Evolutionary conservation across 75 land plant genomes (phyloP), one percentile per base, ranked within the genome.

Genomic region (Chamaecyparis obtusa): DNA sequence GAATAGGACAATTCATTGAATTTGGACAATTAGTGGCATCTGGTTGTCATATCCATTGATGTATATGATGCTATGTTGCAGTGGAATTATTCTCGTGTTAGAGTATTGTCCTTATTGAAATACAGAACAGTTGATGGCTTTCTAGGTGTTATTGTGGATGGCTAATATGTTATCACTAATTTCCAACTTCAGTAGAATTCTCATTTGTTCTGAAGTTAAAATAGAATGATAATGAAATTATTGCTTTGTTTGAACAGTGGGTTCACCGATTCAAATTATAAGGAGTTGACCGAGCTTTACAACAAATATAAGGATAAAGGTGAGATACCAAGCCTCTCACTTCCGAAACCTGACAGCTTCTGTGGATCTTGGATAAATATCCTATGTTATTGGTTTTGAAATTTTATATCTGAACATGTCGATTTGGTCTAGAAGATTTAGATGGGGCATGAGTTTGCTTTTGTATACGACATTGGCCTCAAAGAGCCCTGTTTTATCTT

Each of bases 271-370:
- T 51, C 37, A 9, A 95, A 95, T 83, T 95, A 94, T 80, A 89
- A 89, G 55, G 89, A 93, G 88, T 82, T 95, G 91, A 90, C 94
- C 15, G 87, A 94, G n/a, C 92, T 95, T 76, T 91, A 93, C 84
- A 84, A 87, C 88, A 93, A 90, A 84, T 93, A 91, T 94, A 95
- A 94, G 88, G 89, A 92, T 79, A 89, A 90, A 90, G 97, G 98
- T 96, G 10, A 39, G 89, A 9, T 60, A 35, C 27, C 83, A 17
- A 81, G 46, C 80, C 7, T 35, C 39, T 27, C 8, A 3, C 5
- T 81, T 27, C 32, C n/a, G 0, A 43, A 43, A 44, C 33, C 48
- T 81, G 30, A 46, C 27, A 74, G n/a, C n/a, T n/a, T 27, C 30
- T 81, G 4, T 6, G 24, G 46, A 39, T 78, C 4, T 24, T 78